A percentile compares a stretch with the other conserved stretches of the same genome.
Evolutionary conservation across 225 moss, liverwort and hornwort genomes (phyloP).

Genomic region (Asterella californica): DNA sequence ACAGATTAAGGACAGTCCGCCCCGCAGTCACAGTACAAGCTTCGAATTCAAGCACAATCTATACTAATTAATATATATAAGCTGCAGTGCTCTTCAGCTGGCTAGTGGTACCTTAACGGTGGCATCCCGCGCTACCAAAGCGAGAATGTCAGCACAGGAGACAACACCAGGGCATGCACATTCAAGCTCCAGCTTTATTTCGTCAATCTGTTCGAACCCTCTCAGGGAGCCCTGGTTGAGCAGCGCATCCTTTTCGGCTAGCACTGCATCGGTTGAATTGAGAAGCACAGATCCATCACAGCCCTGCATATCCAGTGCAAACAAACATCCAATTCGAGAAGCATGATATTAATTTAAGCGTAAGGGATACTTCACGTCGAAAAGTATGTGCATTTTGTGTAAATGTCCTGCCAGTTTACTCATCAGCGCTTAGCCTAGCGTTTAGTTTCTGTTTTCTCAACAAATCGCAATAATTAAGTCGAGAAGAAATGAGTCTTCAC

Average conservation of each 20-base stretch:
- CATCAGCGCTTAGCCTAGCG: neutral
- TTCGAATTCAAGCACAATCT: too few species aligned
- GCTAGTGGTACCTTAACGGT: neutral
- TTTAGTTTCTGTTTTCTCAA: neutral
- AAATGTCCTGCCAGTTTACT: neutral
- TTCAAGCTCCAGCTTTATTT: constrained; percentile 43
- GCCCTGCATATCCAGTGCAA: constrained; percentile 20
- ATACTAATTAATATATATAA: too few species aligned
- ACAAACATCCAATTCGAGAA: neutral
- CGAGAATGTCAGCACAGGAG: constrained; percentile 46
- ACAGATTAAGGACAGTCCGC: too few species aligned
- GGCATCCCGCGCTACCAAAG: constrained; percentile 17
- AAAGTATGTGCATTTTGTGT: neutral
- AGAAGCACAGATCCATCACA: constrained; percentile 52
- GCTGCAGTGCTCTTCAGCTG: too few species aligned
- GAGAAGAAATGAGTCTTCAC: neutral
- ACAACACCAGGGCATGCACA: constrained; percentile 39
- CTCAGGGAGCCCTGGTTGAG: constrained; percentile 9
- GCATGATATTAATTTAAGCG: neutral
- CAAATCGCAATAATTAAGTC: neutral
- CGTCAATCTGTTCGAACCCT: constrained; percentile 23
- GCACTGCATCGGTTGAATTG: neutral
- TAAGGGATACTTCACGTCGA: neutral
- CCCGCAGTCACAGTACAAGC: too few species aligned
- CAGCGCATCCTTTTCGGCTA: constrained; percentile 20